Base-by-base conservation (phyloP, 2,329 filamentous ascomycete genomes). In the Ramularia endophylla region DNA sequence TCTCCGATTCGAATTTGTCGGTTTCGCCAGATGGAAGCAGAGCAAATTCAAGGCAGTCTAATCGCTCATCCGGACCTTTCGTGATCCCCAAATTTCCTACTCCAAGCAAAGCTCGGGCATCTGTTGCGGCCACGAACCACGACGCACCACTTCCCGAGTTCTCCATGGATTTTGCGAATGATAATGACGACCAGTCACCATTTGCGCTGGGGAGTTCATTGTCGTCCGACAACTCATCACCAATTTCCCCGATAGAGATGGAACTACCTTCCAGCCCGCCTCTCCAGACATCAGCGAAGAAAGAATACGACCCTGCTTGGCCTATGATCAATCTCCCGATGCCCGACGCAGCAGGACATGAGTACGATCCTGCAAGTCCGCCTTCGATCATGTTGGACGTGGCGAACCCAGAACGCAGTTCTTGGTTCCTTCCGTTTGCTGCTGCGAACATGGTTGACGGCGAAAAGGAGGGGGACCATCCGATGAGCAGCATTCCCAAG, bases 11-110 rank as follows among this genome's bases (percentile, higher is more conserved):
- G 19, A 44, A 46, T 22, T 37, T 44, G 12, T 44, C 41, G 5
- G 34, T 42, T 6, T 48, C 47, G 6, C 43, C 46, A 18, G 15
- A n/a, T 27, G 2, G 28, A 27, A 25, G 32, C 13, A 7, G 42
- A 27, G 19, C 43, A 22, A 35, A n/a, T 13, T 46, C 40, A 5
- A 39, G 46, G 16, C 38, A 42, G 30, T 49, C 43, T 9, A 37
- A 47, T 30, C 36, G 38, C 13, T 47, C 43, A 17, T 43, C 48
- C 15, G 37, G 35, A 19, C 30, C 40, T 2, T 60, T 65, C 47
- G 64, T 53, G 36, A 62, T 68, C 32, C 62, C 64, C 2, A 59
- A 41, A 3, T 65, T 70, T 17, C 60, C 60, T 1, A 60, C 54
- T 13, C 55, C 58, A 13, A 51, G 46, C 29, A 53, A 53, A 33